A percentile compares a stretch with the other conserved stretches of the same genome.
These are phyloP conservation scores for Nakazawaea ambrosiae DNA, from an alignment of 805 yeast genomes.

Conservation along the genomic window DNA sequence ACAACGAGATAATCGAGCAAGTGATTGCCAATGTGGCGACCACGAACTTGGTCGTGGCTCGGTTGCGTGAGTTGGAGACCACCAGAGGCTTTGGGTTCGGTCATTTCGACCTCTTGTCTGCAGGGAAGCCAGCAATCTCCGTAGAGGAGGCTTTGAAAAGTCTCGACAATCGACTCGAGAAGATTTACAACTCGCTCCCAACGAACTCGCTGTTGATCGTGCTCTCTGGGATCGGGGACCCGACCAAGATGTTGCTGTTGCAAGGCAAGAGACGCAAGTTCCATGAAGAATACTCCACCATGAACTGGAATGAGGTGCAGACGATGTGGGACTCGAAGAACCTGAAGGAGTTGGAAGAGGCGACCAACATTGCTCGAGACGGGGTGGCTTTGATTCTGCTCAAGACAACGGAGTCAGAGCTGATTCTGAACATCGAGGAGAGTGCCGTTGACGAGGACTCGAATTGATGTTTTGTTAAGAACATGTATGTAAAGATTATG, in stretches of 20 bases:
- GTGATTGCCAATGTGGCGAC: slow-evolving; percentile 29
- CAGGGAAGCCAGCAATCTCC: slow-evolving; percentile 7
- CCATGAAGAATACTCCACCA: slow-evolving; percentile 34
- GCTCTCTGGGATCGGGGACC: slow-evolving; percentile 58
- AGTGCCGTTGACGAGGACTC: too few species aligned
- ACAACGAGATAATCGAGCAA: slow-evolving; percentile 48
- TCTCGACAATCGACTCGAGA: slow-evolving; percentile 37
- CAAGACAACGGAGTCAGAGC: background rate
- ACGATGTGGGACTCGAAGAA: slow-evolving; percentile 47
- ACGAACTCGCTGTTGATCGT: slow-evolving; percentile 52
- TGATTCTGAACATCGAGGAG: background rate
- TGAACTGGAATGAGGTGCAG: slow-evolving; percentile 35
- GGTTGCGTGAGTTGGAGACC: slow-evolving; percentile 53
- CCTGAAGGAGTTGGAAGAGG: slow-evolving; percentile 36
- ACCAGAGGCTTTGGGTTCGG: slow-evolving; percentile 24
- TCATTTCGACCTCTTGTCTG: background rate
- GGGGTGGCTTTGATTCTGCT: background rate
- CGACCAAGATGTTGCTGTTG: slow-evolving; percentile 39
- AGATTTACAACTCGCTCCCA: slow-evolving; percentile 48
- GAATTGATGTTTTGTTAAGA: too few species aligned
- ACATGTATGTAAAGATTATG: too few species aligned
- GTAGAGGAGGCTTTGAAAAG: slow-evolving; percentile 18
- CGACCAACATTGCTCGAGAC: slow-evolving; percentile 46
- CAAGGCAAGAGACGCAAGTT: slow-evolving; percentile 35
- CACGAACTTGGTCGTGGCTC: slow-evolving; percentile 44